phyloP scores from a whole-genome alignment of 1,284 basidiomycete species.

The Rhizopogon hawkerae region DNA sequence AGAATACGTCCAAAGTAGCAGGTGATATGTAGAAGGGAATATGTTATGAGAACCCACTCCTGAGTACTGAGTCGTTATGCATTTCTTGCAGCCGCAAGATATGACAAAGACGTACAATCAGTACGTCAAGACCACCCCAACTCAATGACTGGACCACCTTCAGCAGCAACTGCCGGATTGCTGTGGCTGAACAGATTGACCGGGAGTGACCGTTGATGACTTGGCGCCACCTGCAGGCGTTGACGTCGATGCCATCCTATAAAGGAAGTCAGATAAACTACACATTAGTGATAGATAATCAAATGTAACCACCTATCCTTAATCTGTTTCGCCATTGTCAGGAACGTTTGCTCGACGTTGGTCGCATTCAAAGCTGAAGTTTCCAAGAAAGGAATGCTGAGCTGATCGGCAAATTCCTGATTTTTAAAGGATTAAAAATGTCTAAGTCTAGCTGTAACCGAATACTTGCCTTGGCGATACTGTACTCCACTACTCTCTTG shows the following conservation, averaged over 20 bases:
- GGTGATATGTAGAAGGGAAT: slow-evolving; percentile 18
- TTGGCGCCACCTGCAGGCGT: slow-evolving; percentile 65
- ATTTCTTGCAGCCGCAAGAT: slow-evolving; percentile 23
- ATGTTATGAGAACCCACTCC: slow-evolving; percentile 27
- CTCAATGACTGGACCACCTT: slow-evolving; percentile 16
- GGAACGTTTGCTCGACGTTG: slow-evolving; percentile 98
- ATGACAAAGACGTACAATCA: slow-evolving; percentile 14
- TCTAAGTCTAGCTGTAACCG: neutral
- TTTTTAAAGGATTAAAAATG: slow-evolving; percentile 6
- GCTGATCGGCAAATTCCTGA: slow-evolving; percentile 92
- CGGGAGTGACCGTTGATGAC: slow-evolving; percentile 44
- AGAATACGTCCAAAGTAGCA: slow-evolving; percentile 5
- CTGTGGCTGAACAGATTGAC: slow-evolving; percentile 50
- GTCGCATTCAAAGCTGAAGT: slow-evolving; percentile 98
- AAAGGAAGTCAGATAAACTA: slow-evolving; percentile 8
- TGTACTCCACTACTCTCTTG: slow-evolving; percentile 99
- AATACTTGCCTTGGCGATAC: slow-evolving; percentile 78
- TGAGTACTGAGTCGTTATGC: slow-evolving; percentile 20
- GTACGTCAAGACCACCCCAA: slow-evolving; percentile 13
- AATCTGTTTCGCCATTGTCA: slow-evolving; percentile 99
- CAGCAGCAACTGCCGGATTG: slow-evolving; percentile 49
- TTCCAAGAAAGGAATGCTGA: slow-evolving; percentile 95
- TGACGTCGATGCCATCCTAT: slow-evolving; percentile 71
- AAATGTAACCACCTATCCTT: slow-evolving; percentile 73
- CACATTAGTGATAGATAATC: neutral